phyloP scores from a whole-genome alignment of 805 yeast species.

The Candida dajiaensis region DNA sequence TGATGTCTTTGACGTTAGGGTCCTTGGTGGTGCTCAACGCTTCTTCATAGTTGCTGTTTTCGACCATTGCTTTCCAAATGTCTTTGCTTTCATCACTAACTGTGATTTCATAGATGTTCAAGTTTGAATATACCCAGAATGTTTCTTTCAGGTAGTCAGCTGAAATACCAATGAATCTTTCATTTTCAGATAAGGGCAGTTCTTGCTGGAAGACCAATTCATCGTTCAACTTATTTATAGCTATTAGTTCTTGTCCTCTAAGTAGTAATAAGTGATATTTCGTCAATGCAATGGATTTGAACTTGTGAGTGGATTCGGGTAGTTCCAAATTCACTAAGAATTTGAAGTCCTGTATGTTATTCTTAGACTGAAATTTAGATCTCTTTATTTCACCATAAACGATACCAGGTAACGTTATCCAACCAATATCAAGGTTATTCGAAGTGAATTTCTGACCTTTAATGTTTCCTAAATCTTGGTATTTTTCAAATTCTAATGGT shows the following conservation, averaged over 20 bases:
- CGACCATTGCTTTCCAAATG: constrained; percentile 66
- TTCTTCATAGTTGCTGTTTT: constrained; percentile 49
- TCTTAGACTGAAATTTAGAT: constrained; percentile 14
- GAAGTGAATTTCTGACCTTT: constrained; percentile 28
- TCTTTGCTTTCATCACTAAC: constrained; percentile 63
- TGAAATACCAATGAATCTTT: constrained; percentile 38
- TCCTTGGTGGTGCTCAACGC: constrained; percentile 46
- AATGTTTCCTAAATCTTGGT: constrained; percentile 29
- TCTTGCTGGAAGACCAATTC: constrained; percentile 38
- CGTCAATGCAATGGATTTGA: constrained; percentile 40
- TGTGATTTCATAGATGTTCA: constrained; percentile 64
- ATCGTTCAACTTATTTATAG: constrained; percentile 48
- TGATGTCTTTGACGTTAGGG: constrained; percentile 36
- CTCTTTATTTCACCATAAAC: constrained; percentile 33
- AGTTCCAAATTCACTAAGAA: constrained; percentile 35
- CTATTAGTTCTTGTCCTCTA: constrained; percentile 35
- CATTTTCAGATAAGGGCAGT: constrained; percentile 30
- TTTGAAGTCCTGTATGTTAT: constrained; percentile 29
- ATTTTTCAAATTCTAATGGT: constrained; percentile 32
- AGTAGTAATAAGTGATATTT: constrained; percentile 49
- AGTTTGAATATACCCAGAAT: constrained; percentile 67
- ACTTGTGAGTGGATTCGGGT: constrained; percentile 28
- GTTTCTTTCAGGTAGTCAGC: constrained; percentile 50
- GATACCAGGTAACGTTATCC: constrained; percentile 43
- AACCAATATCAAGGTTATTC: constrained; percentile 30